phyloP scores from a whole-genome alignment of 1,284 basidiomycete species.

The Cryptococcus sp. region DNA sequence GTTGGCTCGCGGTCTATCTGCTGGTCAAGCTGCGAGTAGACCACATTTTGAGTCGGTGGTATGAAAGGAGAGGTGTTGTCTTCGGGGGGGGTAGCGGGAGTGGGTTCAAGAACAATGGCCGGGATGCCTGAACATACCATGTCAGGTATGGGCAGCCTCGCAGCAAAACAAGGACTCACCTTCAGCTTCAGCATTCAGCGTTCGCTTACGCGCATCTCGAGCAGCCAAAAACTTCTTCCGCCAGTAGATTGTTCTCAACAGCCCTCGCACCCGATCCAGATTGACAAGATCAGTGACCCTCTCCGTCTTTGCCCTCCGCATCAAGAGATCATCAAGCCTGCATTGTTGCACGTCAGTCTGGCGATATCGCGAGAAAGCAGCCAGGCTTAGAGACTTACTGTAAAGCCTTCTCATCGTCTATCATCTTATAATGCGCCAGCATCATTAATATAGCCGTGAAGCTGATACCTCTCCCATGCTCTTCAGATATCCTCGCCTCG shows the following conservation, averaged over 20 bases:
- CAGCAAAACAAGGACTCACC: slow-evolving; percentile 11
- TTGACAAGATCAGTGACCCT: slow-evolving; percentile 77
- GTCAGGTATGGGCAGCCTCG: no score
- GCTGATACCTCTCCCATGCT: slow-evolving; percentile 74
- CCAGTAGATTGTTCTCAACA: slow-evolving; percentile 70
- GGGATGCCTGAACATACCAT: slow-evolving; percentile 32
- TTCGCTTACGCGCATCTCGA: slow-evolving; percentile 28
- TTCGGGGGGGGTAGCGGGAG: slow-evolving; percentile 30
- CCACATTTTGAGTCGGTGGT: slow-evolving; percentile 7
- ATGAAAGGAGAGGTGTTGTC: slow-evolving; percentile 18
- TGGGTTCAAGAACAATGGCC: slow-evolving; percentile 47
- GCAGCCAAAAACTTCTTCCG: slow-evolving; percentile 62
- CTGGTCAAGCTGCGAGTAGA: neutral
- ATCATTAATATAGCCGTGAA: slow-evolving; percentile 88
- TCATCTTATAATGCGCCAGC: slow-evolving; percentile 86
- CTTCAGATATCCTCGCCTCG: slow-evolving; percentile 73
- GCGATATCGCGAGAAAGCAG: neutral
- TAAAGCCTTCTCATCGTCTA: slow-evolving; percentile 82
- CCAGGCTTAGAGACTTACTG: slow-evolving; percentile 57
- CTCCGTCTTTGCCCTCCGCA: slow-evolving; percentile 70
- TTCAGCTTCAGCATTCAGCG: slow-evolving; percentile 28
- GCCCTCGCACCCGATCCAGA: slow-evolving; percentile 73
- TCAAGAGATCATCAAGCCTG: slow-evolving; percentile 76
- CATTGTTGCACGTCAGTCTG: neutral
- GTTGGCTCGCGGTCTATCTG: slow-evolving; percentile 1